phyloP scores from a whole-genome alignment of 1,284 basidiomycete species.

The Coniophora puteana region DNA sequence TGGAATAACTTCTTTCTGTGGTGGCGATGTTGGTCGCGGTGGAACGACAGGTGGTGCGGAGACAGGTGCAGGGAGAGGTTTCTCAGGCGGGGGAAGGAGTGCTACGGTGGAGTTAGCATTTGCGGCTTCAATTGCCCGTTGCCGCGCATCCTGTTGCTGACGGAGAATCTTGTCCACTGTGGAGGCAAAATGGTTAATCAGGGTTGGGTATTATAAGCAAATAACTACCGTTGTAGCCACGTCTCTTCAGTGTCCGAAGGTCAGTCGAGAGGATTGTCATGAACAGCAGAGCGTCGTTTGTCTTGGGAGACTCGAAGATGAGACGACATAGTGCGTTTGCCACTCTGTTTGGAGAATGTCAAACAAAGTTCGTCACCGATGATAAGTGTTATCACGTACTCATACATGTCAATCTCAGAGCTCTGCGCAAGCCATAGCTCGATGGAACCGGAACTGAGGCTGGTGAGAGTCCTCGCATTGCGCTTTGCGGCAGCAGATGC shows the following conservation, averaged over 20 bases:
- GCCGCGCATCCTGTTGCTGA: slow-evolving; percentile 74
- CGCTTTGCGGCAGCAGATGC: slow-evolving; percentile 75
- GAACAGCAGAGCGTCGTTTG: slow-evolving; percentile 83
- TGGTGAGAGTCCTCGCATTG: no score
- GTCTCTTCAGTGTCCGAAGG: slow-evolving; percentile 75
- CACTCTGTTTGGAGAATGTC: slow-evolving; percentile 44
- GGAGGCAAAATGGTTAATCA: slow-evolving; percentile 2
- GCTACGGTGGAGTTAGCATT: slow-evolving; percentile 22
- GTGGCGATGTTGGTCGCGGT: slow-evolving; percentile 19
- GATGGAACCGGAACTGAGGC: slow-evolving; percentile 57
- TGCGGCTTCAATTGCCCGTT: slow-evolving; percentile 52
- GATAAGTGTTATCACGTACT: slow-evolving; percentile 50
- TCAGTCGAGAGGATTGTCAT: slow-evolving; percentile 94
- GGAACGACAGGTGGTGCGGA: slow-evolving; percentile 12
- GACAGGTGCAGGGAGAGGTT: slow-evolving; percentile 11
- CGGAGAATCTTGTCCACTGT: slow-evolving; percentile 90
- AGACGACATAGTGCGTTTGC: slow-evolving; percentile 76
- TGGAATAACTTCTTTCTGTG: slow-evolving; percentile 13
- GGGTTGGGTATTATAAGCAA: background rate
- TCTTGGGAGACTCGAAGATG: slow-evolving; percentile 71
- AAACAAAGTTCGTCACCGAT: background rate
- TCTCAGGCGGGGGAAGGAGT: slow-evolving; percentile 8
- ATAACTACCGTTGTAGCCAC: slow-evolving; percentile 77
- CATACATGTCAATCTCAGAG: slow-evolving; percentile 86
- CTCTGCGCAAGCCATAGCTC: slow-evolving; percentile 75